A percentile compares a stretch with the other conserved stretches of the same genome.
Evolutionary conservation across 208 protist genomes (phyloP).

Genomic region (Acanthamoeba healyi): DNA sequence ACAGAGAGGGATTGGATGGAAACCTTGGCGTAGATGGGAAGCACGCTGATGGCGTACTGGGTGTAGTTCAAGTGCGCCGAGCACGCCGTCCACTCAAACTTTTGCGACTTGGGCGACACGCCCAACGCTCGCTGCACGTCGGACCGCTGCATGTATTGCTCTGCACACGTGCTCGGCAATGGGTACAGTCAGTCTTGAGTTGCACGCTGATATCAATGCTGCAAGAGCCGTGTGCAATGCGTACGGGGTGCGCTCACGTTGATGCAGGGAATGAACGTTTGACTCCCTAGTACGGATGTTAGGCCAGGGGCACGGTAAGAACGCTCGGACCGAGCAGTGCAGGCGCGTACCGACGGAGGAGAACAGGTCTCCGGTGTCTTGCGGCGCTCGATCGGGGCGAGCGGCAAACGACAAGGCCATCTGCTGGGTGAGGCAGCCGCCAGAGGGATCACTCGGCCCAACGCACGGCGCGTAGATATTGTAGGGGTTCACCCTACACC

Average conservation of each 20-base stretch:
- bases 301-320: no score
- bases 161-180: no score
- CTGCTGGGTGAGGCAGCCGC: conserved; percentile 17
- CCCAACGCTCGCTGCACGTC: conserved; percentile 65
- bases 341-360: background rate
- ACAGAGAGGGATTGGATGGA: background rate
- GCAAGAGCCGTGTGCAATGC: background rate
- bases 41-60: conserved; percentile 61
- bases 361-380: background rate
- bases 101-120: conserved; percentile 2
- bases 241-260: conserved; percentile 51
- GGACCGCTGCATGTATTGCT: conserved; percentile 4
- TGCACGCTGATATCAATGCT: background rate
- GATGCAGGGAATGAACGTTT: conserved; percentile 78
- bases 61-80: conserved; percentile 30
- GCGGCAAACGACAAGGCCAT: background rate
- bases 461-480: conserved; percentile 75
- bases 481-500: conserved; percentile 71
- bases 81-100: conserved; percentile 48
- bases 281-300: no score
- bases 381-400: background rate
- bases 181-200: no score
- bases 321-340: no score
- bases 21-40: conserved; percentile 51
- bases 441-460: background rate